Evolutionary conservation across 805 yeast genomes (phyloP).

Genomic region (Priceomyces carsonii): DNA sequence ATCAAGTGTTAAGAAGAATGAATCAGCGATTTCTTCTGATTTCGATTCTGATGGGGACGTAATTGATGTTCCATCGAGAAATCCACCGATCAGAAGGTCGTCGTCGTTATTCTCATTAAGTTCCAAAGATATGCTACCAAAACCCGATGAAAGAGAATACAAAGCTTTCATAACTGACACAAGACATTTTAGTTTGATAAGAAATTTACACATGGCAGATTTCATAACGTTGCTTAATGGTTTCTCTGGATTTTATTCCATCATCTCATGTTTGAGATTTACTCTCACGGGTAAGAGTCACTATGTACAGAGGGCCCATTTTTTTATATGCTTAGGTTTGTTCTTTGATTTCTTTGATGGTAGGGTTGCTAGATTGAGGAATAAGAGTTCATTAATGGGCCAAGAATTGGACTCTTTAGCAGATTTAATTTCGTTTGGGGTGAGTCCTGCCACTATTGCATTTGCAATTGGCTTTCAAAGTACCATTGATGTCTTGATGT

Average conservation of each 20-base stretch:
- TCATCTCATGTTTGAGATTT: constrained; percentile 81
- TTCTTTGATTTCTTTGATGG: constrained; percentile 98
- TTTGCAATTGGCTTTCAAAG: constrained; percentile 88
- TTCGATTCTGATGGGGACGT: constrained; percentile 33
- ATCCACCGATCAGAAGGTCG: constrained; percentile 46
- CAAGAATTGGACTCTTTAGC: constrained; percentile 97
- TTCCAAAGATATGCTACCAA: constrained; percentile 60
- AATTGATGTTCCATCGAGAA: constrained; percentile 11
- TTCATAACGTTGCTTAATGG: constrained; percentile 94
- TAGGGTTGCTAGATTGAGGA: constrained; percentile 91
- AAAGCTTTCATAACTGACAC: constrained; percentile 77
- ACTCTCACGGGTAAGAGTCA: constrained; percentile 67
- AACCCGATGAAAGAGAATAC: constrained; percentile 77
- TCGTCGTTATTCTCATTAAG: constrained; percentile 55
- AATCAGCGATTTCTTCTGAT: constrained; percentile 39
- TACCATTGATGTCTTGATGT: constrained; percentile 72
- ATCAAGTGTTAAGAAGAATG: constrained; percentile 26
- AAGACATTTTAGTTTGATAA: constrained; percentile 81
- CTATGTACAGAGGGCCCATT: constrained; percentile 84
- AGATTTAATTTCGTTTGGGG: constrained; percentile 91
- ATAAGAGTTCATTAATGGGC: constrained; percentile 91
- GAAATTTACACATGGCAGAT: constrained; percentile 93
- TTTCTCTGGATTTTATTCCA: constrained; percentile 88
- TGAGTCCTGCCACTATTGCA: constrained; percentile 92
- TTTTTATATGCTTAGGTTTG: constrained; percentile 85